A percentile compares a stretch with the other conserved stretches of the same genome.
Conservation (phyloP, 2,329 filamentous ascomycete genomes). For the Nemania sp. region DNA sequence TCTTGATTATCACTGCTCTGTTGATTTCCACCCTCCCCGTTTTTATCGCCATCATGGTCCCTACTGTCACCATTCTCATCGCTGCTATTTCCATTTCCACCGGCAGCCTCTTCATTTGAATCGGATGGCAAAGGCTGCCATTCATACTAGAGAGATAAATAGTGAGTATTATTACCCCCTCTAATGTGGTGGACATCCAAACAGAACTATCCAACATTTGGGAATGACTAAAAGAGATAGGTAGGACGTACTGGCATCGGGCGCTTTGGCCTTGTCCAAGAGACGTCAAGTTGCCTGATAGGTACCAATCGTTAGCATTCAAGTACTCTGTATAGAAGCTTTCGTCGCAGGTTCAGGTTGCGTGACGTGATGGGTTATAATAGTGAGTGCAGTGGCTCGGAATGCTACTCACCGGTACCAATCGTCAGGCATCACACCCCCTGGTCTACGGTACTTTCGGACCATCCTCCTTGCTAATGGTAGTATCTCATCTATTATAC, state of each 20-base stretch:
- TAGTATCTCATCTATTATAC: neutral
- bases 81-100: no score
- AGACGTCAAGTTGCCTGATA: constrained; percentile 3
- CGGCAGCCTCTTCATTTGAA: no score
- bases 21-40: neutral
- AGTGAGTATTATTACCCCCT: neutral
- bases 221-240: neutral
- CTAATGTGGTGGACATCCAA: neutral
- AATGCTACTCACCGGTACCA: constrained; percentile 4
- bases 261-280: constrained; percentile 10
- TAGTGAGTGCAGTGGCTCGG: neutral
- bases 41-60: neutral
- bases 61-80: neutral
- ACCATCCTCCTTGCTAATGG: neutral
- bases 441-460: neutral
- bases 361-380: no score
- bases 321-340: no score
- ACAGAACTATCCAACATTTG: no score
- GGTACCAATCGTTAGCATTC: neutral
- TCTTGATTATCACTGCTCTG: no score
- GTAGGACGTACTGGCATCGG: constrained; percentile 6
- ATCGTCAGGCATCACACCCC: neutral
- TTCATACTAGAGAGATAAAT: neutral
- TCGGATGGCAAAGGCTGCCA: neutral
- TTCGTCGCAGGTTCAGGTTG: no score